Evolutionary conservation across 176 grass and related monocot genomes (phyloP).

Genomic region (Guadua angustifolia): DNA sequence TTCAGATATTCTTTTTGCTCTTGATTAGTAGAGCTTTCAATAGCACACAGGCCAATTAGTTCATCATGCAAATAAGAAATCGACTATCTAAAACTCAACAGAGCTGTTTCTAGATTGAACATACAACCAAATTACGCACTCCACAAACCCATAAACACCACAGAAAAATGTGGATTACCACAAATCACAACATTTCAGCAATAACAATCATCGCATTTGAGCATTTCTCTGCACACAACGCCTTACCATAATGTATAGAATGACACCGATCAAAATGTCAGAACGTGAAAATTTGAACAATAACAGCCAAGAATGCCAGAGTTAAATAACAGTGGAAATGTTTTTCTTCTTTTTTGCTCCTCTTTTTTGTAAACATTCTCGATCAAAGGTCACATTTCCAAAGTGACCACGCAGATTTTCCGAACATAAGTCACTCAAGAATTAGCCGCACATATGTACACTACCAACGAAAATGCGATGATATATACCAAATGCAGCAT

Average conservation of each 20-base stretch:
- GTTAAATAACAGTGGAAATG: background rate
- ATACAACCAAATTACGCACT: slow-evolving; percentile 10
- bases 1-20: background rate
- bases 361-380: background rate
- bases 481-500: slow-evolving; percentile 55
- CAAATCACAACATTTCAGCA: background rate
- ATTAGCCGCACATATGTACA: background rate
- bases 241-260: background rate
- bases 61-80: background rate
- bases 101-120: background rate
- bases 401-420: background rate
- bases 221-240: background rate
- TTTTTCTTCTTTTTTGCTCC: background rate
- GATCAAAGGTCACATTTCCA: background rate
- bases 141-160: background rate
- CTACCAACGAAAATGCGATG: slow-evolving; percentile 29
- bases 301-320: background rate
- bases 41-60: slow-evolving; percentile 1
- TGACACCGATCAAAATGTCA: background rate
- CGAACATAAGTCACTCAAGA: slow-evolving; percentile 18
- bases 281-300: background rate
- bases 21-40: background rate
- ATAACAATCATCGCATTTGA: background rate
- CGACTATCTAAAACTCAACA: background rate
- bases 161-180: background rate